Evolutionary conservation across 2,329 filamentous ascomycete species (phyloP), one percentile per base, ranked within the genome.

Genomic region (Phaeophleospora eucalypticola): DNA sequence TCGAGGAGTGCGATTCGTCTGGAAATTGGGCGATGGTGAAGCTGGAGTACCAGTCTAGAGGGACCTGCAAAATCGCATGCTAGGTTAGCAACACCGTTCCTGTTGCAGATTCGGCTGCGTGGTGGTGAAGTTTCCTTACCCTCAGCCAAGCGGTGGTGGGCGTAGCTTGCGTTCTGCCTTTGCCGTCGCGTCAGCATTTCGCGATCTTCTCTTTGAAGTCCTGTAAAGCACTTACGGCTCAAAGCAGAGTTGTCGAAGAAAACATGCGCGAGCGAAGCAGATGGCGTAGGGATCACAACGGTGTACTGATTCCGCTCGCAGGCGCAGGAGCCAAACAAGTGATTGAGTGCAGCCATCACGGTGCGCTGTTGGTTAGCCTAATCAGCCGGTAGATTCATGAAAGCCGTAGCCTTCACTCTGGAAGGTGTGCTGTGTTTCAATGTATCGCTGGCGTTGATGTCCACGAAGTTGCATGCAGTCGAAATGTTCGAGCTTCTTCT

Each of bases 251-350:
- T 82, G 67, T 89, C 84, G 65, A 95, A 93, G 52, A 89, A 79
- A 17, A 94, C 81, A 56, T 82, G 77, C 14, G 83, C 81, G 41
- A 77, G 69, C 27, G 81, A 71, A 33, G 71, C 68, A 34, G 72
- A 57, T 75, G 68, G 19, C n/a, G 24, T 29, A 1, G 89, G 89
- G 18, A 91, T 76, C 37, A 80, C 70, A 57, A 95, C 81, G 48
- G 82, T 76, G 70, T 95, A 95, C 63, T 83, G 78, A 63, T 93
- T 95, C 51, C 90, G 82, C 47, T 89, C 89, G 67, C 90, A 96
- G 43, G 85, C 83, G 72, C 90, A 95, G 54, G 83, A 80, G 60
- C 89, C 89, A 54, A 79, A 81, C 47, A 95, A 77, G 38, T 61
- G 54, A 24, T 45, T 51, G 27, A 51, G 43, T 33, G 51, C 49